Conservation (phyloP, 768 basidiomycete genomes). For the Cyclocybe cylindracea region DNA sequence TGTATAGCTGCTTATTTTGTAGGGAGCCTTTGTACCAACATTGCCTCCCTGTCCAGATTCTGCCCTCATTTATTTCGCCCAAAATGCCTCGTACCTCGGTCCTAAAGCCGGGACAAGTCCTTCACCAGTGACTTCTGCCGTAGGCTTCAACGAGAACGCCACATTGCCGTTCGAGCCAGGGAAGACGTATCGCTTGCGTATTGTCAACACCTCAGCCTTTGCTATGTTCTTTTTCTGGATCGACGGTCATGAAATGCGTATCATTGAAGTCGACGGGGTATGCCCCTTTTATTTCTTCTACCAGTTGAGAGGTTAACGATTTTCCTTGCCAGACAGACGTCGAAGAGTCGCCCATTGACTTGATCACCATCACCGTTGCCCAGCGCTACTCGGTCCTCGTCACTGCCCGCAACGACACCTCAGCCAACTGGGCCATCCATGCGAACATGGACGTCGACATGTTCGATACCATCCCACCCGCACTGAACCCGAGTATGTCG, state of each 20-base stretch:
- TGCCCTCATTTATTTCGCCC: slow-evolving; percentile 80
- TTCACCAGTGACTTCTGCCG: slow-evolving; percentile 52
- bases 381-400: slow-evolving; percentile 95
- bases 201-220: slow-evolving; percentile 84
- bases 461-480: slow-evolving; percentile 82
- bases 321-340: slow-evolving; percentile 62
- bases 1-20: neutral
- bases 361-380: slow-evolving; percentile 77
- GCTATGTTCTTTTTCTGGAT: slow-evolving; percentile 85
- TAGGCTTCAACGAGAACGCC: slow-evolving; percentile 88
- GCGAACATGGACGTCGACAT: slow-evolving; percentile 88
- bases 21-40: neutral
- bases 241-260: slow-evolving; percentile 82
- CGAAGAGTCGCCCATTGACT: slow-evolving; percentile 69
- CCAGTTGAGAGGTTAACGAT: neutral
- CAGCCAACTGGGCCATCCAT: slow-evolving; percentile 85
- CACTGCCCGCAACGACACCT: slow-evolving; percentile 83
- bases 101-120: slow-evolving; percentile 53
- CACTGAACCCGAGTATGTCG: slow-evolving; percentile 71
- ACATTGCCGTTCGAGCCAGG: slow-evolving; percentile 83
- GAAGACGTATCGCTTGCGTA: slow-evolving; percentile 86
- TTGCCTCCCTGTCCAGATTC: slow-evolving; percentile 49
- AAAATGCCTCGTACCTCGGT: slow-evolving; percentile 70
- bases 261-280: slow-evolving; percentile 86
- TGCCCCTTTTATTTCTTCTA: slow-evolving; percentile 24